Evolutionary conservation across 768 basidiomycete species (phyloP).

Genomic region (Trametes meyenii): DNA sequence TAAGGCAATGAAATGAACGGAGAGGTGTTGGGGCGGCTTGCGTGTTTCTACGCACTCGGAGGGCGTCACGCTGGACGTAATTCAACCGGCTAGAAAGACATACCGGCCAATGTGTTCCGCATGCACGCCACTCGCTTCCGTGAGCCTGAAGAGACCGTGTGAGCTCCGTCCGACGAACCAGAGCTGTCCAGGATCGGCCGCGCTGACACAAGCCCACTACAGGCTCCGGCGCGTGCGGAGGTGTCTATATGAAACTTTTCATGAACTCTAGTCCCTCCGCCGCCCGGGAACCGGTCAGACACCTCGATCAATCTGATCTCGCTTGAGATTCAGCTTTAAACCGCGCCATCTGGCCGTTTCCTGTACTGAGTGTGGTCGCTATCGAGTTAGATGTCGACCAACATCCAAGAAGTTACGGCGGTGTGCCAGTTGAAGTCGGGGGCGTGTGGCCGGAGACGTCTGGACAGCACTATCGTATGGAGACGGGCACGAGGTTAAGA

Average conservation of each 20-base stretch:
- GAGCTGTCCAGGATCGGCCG: not conserved
- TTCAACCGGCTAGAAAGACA: not conserved
- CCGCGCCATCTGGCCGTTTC: not conserved
- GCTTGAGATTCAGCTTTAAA: not conserved
- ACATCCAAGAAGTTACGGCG: no score
- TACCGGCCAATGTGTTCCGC: not conserved
- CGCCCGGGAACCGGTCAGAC: not conserved
- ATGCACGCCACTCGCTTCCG: not conserved
- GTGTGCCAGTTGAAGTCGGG: no score
- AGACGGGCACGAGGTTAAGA: not conserved
- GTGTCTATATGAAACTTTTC: not conserved
- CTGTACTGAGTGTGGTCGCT: no score
- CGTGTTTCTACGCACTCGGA: no score
- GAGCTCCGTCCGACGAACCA: not conserved
- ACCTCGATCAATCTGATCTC: conserved; percentile 17
- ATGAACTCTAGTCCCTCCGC: not conserved
- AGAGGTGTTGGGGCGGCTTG: no score
- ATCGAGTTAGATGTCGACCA: no score
- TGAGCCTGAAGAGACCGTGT: not conserved
- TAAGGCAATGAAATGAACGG: no score
- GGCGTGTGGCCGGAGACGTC: not conserved
- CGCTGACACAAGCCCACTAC: no score
- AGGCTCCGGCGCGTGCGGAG: not conserved
- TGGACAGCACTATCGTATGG: not conserved
- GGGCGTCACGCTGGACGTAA: not conserved